phyloP scores from a whole-genome alignment of 2,329 filamentous ascomycete species.

The Graphilbum fragrans region DNA sequence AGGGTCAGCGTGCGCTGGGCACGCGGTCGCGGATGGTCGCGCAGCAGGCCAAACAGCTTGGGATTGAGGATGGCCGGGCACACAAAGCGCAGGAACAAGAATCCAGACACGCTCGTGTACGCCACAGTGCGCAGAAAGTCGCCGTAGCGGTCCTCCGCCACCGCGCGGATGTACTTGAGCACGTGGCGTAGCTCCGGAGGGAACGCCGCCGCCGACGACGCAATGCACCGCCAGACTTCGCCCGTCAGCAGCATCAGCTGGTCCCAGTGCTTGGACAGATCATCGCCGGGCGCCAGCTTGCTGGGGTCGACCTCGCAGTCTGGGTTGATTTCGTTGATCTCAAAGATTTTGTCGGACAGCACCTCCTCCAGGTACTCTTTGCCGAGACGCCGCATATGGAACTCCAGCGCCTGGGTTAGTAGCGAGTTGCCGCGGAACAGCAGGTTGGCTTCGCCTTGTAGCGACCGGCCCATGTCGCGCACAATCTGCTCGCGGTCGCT shows the following conservation, averaged over 20 bases:
- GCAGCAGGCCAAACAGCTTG: conserved; percentile 77
- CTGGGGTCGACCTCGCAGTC: conserved; percentile 95
- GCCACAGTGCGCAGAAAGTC: conserved; percentile 81
- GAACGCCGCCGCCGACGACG: conserved; percentile 59
- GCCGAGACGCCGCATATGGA: conserved; percentile 88
- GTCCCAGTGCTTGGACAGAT: conserved; percentile 74
- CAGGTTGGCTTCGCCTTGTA: conserved; percentile 81
- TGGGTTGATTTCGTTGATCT: conserved; percentile 82
- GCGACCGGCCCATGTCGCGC: conserved; percentile 65
- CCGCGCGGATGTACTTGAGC: conserved; percentile 81
- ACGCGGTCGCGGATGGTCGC: conserved; percentile 69
- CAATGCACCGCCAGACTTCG: conserved; percentile 76
- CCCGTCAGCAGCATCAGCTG: conserved; percentile 65
- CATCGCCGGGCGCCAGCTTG: conserved; percentile 52
- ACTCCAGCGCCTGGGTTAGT: conserved; percentile 83
- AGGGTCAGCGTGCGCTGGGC: conserved; percentile 83
- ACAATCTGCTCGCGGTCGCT: conserved; percentile 61
- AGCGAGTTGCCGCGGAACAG: conserved; percentile 92
- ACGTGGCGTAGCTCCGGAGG: conserved; percentile 74
- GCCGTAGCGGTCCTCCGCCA: conserved; percentile 88
- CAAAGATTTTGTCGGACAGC: conserved; percentile 69
- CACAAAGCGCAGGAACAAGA: conserved; percentile 88
- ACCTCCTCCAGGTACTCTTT: conserved; percentile 87
- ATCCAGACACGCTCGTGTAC: conserved; percentile 91
- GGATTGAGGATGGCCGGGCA: conserved; percentile 94